Base-by-base conservation (phyloP, 2,329 filamentous ascomycete species). In the Exophiala lecanii-corni region DNA sequence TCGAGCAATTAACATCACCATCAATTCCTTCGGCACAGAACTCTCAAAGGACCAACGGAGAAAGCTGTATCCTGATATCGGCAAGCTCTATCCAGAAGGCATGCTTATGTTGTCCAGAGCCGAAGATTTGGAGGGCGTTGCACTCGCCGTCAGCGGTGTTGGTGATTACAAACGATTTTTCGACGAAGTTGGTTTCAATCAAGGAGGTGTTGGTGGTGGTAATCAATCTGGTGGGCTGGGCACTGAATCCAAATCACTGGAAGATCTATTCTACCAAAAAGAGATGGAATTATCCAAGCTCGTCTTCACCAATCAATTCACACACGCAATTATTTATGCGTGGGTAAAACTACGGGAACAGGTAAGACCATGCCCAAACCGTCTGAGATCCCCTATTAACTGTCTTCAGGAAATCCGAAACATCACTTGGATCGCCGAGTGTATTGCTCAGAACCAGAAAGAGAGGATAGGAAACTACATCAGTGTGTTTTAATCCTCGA, bases 381-480 rank as follows among this genome's bases (percentile, higher is more conserved):
- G 23, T 15, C 17, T 15, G 25, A 17, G 34, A 26, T 15, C 21
- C 39, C 18, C 35, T 35, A 17, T 59, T 67, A 50, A 69, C 45
- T 34, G 38, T 3, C 15, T 3, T 5, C 50, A 97, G 89, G 92
- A 98, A 84, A 96, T 97, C 59, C 86, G 92, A 55, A 98, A 98
- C 69, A 95, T 98, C 61, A 97, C 92, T 39, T 98, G 92, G 92
- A 98, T 98, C 66, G 85, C 92, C 16, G 92, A 98, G 69, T 98
- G 92, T 71, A 98, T 98, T 77, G 92, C 92, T 43, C 92, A 98
- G 71, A 96, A 95, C 73, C 92, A 98, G 70, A 98, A 98, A 74
- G 92, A 98, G 68, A 81, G 92, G 63, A 97, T 98, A 64, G 86
- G 87, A 58, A 98, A 97, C 71, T 98, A 94, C 69, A 98, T 98